Evolutionary conservation across 345 rosid genomes (phyloP).

Genomic region (Erysimum cheiranthoides): DNA sequence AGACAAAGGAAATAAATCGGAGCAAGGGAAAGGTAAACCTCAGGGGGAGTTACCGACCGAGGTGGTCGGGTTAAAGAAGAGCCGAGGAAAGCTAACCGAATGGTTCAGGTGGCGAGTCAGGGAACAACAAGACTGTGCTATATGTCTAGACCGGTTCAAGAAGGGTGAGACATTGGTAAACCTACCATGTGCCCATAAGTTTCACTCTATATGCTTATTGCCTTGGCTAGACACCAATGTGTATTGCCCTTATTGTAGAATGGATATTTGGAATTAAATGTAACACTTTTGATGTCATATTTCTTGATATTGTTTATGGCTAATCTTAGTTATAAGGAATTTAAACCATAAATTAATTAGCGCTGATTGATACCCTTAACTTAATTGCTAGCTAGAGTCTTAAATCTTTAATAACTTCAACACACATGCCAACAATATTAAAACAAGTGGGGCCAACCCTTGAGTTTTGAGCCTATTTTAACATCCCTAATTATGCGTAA

Average conservation of each 20-base stretch:
- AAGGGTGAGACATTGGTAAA: conserved; percentile 60
- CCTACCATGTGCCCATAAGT: conserved; percentile 74
- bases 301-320: not conserved
- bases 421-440: too few relatives aligned
- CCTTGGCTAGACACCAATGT: conserved; percentile 72
- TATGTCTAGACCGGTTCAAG: conserved; percentile 71
- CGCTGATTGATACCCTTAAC: not conserved
- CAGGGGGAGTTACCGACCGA: conserved; percentile 47
- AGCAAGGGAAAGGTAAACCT: conserved; percentile 21
- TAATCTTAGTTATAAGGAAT: not conserved
- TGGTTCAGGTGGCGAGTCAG: conserved; percentile 67
- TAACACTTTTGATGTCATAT: not conserved
- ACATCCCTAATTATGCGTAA: too few relatives aligned
- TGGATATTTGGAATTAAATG: conserved; percentile 43
- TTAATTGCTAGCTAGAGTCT: too few relatives aligned
- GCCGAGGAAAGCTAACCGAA: conserved; percentile 45
- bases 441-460: too few relatives aligned
- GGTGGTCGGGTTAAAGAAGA: conserved; percentile 49
- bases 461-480: too few relatives aligned
- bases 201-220: conserved; percentile 64
- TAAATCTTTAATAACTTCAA: too few relatives aligned
- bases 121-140: conserved; percentile 72
- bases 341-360: not conserved
- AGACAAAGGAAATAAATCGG: conserved; percentile 29
- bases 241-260: conserved; percentile 82